Base-by-base conservation (phyloP, 164 flowering plant genomes). In the Platanus orientalis region DNA sequence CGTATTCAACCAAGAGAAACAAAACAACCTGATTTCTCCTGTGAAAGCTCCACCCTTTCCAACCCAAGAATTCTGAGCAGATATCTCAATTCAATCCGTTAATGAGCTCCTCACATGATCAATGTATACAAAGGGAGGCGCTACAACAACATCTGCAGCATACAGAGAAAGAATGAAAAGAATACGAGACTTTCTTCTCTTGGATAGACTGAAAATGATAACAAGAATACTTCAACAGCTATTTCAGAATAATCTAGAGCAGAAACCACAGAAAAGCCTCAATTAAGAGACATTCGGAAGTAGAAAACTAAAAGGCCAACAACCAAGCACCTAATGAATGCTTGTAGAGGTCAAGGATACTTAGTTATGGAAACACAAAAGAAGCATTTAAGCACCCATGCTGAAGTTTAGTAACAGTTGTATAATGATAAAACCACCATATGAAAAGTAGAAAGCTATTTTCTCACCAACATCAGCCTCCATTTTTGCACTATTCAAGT, bases 11-110 rank as follows among this genome's bases (percentile, higher is more conserved):
- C 2, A 57, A 54, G 66, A 68, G 26, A 60, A 42, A 49, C 24
- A 60, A 27, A n/a, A 27, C 28, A 61, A 90, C 98, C 98, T 94
- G 84, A 94, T 94, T 82, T 94, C 97, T 73, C 98, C 98, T 0
- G 98, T 94, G 73, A 87, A 94, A 60, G 97, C 98, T 32, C 98
- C 98, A 61, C 98, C 98, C 71, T 94, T 94, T 53, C 97, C 87
- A 63, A 81, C 76, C 98, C 98, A 94, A 68, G 89, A 89, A 74
- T 94, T 94, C 71, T 94, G 98, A 60, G 89, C 91, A 71, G 97
- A 83, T 73, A 94, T 69, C 66, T 89, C 97, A 71, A 94, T 76
- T 58, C 83, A 74, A 62, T 80, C 88, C n/a, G 86, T 81, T 50
- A 94, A 76, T 6, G 95, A 83, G 75, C 60, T 79, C 79, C 86